Conservation (phyloP, 768 basidiomycete genomes). For the Pleurotus platypus region DNA sequence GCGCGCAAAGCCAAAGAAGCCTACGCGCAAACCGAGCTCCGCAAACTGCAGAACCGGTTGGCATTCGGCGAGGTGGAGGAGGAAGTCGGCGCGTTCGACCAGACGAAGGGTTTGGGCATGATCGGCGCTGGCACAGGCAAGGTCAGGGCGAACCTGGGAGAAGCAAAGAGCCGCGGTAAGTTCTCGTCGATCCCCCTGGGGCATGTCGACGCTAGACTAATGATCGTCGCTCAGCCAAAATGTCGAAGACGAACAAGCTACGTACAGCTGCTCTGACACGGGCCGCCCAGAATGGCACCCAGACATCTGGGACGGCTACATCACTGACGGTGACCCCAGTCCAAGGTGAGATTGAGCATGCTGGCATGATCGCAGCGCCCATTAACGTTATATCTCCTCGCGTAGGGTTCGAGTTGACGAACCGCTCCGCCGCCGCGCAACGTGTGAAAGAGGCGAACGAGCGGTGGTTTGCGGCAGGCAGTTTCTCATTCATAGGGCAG, state of each 20-base stretch:
- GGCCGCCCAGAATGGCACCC: slow-evolving; percentile 55
- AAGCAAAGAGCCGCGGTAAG: slow-evolving; percentile 88
- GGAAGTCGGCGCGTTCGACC: slow-evolving; percentile 94
- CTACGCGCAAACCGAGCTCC: slow-evolving; percentile 92
- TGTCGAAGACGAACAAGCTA: slow-evolving; percentile 92
- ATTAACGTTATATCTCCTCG: slow-evolving; percentile 15
- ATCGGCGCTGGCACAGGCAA: slow-evolving; percentile 85
- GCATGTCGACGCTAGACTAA: too few species aligned
- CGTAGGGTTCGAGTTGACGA: slow-evolving; percentile 90
- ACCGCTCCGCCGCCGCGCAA: slow-evolving; percentile 80
- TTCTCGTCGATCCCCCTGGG: slow-evolving; percentile 4
- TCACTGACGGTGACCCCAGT: slow-evolving; percentile 93
- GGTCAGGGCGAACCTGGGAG: slow-evolving; percentile 83
- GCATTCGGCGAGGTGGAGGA: slow-evolving; percentile 93
- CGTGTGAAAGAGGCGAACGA: slow-evolving; percentile 96
- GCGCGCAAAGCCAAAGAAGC: slow-evolving; percentile 99
- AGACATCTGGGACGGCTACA: slow-evolving; percentile 82
- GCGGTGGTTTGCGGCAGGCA: slow-evolving; percentile 89
- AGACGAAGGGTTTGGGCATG: slow-evolving; percentile 99
- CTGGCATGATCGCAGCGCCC: neutral
- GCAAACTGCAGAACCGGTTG: slow-evolving; percentile 97
- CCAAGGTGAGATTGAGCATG: slow-evolving; percentile 57
- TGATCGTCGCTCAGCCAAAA: slow-evolving; percentile 61
- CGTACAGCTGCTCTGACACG: slow-evolving; percentile 82
- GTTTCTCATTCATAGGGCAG: slow-evolving; percentile 72